Evolutionary conservation across 1,139 yeast genomes (phyloP).

Genomic region (Pichia sp.): DNA sequence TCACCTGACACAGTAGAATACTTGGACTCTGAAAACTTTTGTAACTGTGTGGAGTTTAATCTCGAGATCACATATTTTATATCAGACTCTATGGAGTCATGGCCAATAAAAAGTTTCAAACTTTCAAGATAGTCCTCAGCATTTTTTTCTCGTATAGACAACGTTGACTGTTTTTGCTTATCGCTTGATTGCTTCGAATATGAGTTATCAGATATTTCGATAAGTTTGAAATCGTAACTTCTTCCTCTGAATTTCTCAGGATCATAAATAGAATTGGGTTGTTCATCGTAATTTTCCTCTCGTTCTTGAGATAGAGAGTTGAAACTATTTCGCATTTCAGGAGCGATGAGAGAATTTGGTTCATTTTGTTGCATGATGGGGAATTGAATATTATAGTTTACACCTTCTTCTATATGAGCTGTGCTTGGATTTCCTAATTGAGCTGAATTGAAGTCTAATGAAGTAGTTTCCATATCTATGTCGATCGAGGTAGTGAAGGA

Average conservation of each 20-base stretch:
- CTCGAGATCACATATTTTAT: constrained; percentile 6
- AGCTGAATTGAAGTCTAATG: too few species aligned
- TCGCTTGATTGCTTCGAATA: background rate
- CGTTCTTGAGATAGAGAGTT: too few species aligned
- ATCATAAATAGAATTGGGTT: background rate
- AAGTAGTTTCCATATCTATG: too few species aligned
- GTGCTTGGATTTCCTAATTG: too few species aligned
- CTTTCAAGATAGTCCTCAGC: background rate
- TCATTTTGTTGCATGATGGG: too few species aligned
- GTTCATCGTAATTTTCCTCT: background rate
- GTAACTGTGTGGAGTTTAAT: constrained; percentile 11
- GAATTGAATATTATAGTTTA: too few species aligned
- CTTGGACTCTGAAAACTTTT: constrained; percentile 7
- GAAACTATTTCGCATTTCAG: background rate
- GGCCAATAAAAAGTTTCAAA: background rate
- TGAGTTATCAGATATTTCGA: background rate
- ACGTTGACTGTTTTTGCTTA: background rate
- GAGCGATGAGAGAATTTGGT: background rate
- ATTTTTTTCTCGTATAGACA: background rate
- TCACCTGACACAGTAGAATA: background rate
- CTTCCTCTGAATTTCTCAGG: background rate
- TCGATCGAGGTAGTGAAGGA: too few species aligned
- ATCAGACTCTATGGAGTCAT: background rate
- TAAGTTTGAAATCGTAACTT: constrained; percentile 7
- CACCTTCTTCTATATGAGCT: too few species aligned